These are phyloP conservation scores for Tetrahymena elliotti DNA, from an alignment of 73 alveolate species.

Conservation along the genomic window DNA sequence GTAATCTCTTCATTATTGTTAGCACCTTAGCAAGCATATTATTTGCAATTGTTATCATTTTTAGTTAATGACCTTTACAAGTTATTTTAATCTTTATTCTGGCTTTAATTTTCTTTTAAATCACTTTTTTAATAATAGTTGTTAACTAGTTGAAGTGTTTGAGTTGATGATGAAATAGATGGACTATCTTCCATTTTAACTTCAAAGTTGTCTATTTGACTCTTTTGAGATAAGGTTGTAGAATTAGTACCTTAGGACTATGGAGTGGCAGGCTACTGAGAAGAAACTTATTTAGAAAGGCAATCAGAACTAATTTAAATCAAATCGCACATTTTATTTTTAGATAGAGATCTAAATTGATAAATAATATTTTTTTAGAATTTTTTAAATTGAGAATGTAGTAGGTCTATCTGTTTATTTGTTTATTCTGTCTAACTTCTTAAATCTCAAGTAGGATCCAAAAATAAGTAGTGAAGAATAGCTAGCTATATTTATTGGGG, in stretches of 20 bases:
- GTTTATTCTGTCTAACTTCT: neutral
- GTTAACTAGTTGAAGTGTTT: neutral
- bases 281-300: neutral
- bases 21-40: neutral
- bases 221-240: neutral
- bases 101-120: neutral
- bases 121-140: neutral
- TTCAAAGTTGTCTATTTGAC: neutral
- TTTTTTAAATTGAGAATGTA: neutral
- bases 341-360: neutral
- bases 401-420: neutral
- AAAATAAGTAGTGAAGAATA: neutral
- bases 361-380: no score
- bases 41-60: no score
- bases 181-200: neutral
- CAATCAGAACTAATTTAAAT: neutral
- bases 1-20: neutral
- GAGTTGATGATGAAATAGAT: neutral
- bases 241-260: neutral
- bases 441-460: neutral
- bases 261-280: neutral
- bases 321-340: neutral
- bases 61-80: neutral
- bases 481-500: neutral
- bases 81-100: neutral